These are phyloP conservation scores for Scalesia atractyloides DNA, from an alignment of 129 eudicot genomes.

Conservation along the genomic window DNA sequence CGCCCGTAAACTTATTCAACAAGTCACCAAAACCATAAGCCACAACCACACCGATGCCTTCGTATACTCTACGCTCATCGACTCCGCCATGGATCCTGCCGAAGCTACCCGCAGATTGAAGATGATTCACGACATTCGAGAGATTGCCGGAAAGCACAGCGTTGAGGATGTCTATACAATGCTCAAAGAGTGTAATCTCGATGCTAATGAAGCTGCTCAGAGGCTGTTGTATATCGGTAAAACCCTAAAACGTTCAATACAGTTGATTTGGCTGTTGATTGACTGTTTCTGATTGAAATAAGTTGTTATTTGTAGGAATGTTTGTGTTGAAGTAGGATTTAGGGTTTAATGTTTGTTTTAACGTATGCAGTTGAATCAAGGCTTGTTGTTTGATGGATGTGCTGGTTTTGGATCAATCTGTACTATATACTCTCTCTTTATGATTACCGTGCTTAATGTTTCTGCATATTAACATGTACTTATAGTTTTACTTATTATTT, in stretches of 20 bases:
- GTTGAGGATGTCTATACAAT: slow-evolving; percentile 58
- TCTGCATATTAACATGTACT: too few relatives aligned
- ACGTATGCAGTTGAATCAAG: slow-evolving; percentile 21
- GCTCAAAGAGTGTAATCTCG: slow-evolving; percentile 73
- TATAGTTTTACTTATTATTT: neutral
- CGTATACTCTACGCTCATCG: slow-evolving; percentile 54
- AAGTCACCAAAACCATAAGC: slow-evolving; percentile 37
- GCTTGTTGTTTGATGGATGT: neutral
- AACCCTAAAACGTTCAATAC: slow-evolving; percentile 16
- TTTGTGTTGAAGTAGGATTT: neutral
- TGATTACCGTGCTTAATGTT: neutral
- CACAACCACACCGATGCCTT: slow-evolving; percentile 54
- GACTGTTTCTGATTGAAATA: neutral
- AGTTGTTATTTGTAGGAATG: neutral
- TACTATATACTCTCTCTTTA: slow-evolving; percentile 15
- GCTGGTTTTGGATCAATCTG: slow-evolving; percentile 18
- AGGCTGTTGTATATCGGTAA: slow-evolving; percentile 65
- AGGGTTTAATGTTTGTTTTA: slow-evolving; percentile 17
- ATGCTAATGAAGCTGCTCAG: slow-evolving; percentile 75
- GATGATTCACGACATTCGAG: slow-evolving; percentile 51
- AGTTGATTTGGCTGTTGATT: neutral
- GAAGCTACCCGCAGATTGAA: slow-evolving; percentile 55
- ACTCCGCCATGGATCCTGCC: slow-evolving; percentile 61
- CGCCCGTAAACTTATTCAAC: slow-evolving; percentile 37
- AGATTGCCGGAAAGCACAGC: slow-evolving; percentile 68